Evolutionary conservation across 2,329 filamentous ascomycete genomes (phyloP), one percentile per base, ranked within the genome.

Genomic region (Myriangium duriaei): DNA sequence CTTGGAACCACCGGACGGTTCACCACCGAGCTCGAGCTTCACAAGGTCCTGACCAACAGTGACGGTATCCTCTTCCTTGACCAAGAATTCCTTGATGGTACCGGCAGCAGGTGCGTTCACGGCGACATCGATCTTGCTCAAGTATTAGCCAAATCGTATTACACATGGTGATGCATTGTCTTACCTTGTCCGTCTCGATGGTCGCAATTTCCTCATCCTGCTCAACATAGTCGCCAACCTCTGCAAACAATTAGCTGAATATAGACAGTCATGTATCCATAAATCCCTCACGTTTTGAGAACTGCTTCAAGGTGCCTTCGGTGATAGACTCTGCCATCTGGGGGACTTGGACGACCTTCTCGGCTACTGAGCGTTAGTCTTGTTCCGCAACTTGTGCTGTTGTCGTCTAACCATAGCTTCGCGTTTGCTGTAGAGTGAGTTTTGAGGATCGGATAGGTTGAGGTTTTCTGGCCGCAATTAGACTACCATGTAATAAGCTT

Each of bases 281-380:
- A n/a, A n/a, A n/a, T n/a, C n/a, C 30, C 66, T 49, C 60, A 74
- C 71, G 69, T 67, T 96, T 96, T 54, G 76, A 81, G 69, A 87
- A 96, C 58, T 94, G 86, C 67, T 94, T 95, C 55, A 98, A 62
- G 14, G 91, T 98, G 44, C 91, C 91, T 63, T 98, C 91, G 31
- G 85, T 92, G 60, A 98, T 96, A 34, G 91, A 96, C 64, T 98
- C 91, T 47, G 91, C 91, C 91, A 98, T 96, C 58, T 91, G 76
- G 21, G 91, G 91, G 49, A 96, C 91, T 66, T 96, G 88, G 61
- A 98, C 77, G 46, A 88, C 65, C 49, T 75, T 79, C 56, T 93
- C 85, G 58, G 87, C 87, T 62, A 45, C 31, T 17, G 12, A 5
- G 32, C 4, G 24, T 46, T 31, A 45, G 40, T 33, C 34, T 5